Conservation (phyloP, 73 alveolate genomes). For the Paramecium bursaria region DNA sequence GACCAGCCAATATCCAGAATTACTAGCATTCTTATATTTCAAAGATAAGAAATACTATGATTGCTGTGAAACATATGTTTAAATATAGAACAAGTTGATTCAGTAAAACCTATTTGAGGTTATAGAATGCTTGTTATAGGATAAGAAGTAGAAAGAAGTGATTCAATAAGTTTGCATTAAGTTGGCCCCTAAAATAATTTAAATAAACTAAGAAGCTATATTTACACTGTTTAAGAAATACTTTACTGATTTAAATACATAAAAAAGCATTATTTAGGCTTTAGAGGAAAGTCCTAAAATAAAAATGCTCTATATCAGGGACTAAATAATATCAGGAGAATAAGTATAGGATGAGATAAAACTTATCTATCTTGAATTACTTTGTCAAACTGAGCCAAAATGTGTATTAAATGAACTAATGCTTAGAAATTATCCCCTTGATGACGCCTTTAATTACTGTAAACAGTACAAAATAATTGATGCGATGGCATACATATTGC, state of each 20-base stretch:
- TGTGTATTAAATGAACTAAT: no score
- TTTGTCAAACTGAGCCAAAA: conserved; percentile 13
- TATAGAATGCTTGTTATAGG: not conserved
- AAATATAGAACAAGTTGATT: not conserved
- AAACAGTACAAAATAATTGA: conserved; percentile 15
- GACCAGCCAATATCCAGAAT: conserved; percentile 1
- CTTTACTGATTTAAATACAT: not conserved
- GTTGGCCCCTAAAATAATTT: not conserved
- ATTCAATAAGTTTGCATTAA: no score
- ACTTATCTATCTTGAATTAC: conserved; percentile 17
- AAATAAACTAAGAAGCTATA: not conserved
- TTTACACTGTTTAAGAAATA: not conserved
- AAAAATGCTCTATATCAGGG: conserved; percentile 1
- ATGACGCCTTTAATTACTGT: conserved; percentile 17
- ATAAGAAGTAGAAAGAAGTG: not conserved
- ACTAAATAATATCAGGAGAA: not conserved
- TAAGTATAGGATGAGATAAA: not conserved
- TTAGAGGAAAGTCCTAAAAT: conserved; percentile 18
- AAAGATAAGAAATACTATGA: not conserved
- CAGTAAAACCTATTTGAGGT: conserved; percentile 34
- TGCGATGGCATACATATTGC: conserved; percentile 39
- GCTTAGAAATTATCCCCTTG: conserved; percentile 37
- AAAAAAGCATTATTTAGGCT: not conserved
- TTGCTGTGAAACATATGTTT: not conserved
- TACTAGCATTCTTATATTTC: not conserved